Evolutionary conservation across 192 early-diverging fungal species (phyloP), one percentile per base, ranked within the genome.

Genomic region (Gryganskiella cystojenkinii): DNA sequence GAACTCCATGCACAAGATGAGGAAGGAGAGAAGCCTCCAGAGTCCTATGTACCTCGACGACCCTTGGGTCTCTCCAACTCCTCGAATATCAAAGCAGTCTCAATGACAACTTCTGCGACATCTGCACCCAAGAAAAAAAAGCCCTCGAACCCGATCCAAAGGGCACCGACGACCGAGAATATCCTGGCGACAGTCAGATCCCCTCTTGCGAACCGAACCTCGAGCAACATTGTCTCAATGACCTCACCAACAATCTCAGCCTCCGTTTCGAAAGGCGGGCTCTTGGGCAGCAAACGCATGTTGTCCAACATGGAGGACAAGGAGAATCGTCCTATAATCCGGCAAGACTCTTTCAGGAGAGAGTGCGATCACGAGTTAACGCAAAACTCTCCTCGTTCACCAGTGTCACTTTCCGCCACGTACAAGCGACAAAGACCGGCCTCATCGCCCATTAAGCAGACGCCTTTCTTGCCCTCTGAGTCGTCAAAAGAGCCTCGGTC

Each of bases 121-220:
- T 31, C 42, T 9, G 61, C 71, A 5, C 64, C 73, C n/a, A 76
- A 76, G 20, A 76, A 76, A 54, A 76, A 76, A 46, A 76, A 76
- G 37, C 73, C 73, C 3, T 30, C 68, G 51, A 76, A 76, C 13
- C 73, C 73, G 10, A 58, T 76, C 0, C 73, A 76, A 9, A 76
- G 61, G 19, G 73, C 73, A 2, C 73, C 73, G 8, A 68, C 64
- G 8, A 68, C 73, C 3, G 73, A 76, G 28, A 76, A 76, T 35
- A 76, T 76, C 24, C 25, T 76, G 27, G 73, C 73, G 0, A 62
- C 73, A 27, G 73, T 62, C 10, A 44, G 71, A 2, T 49, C 58
- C 1, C 33, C 53, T 1, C 55, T 40, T 40, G 37, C 13, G 13
- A 40, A 13, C 13, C 37, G 37, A 5, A 40, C 13, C 37, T 9